A percentile compares a stretch with the other conserved stretches of the same genome.
Evolutionary conservation across 75 land plant genomes (phyloP).

Genomic region (Gnetum montanum): DNA sequence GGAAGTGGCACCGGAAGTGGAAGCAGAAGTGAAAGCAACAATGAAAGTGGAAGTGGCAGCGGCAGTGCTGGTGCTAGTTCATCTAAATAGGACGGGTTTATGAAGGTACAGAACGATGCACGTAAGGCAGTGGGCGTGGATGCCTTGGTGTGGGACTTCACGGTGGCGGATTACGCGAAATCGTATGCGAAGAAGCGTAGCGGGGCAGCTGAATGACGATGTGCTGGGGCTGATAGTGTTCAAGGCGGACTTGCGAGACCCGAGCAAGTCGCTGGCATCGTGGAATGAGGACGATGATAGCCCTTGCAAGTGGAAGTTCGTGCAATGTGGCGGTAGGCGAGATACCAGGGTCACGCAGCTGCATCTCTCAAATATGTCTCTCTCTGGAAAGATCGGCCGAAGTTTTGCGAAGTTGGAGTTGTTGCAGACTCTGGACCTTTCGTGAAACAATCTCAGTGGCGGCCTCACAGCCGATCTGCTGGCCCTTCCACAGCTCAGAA

Average conservation of each 20-base stretch:
- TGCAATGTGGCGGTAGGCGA: constrained; percentile 41
- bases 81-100: too few relatives aligned
- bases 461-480: constrained; percentile 27
- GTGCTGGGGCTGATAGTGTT: constrained; percentile 79
- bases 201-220: constrained; percentile 79
- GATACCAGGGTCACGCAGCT: constrained; percentile 49
- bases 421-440: constrained; percentile 42
- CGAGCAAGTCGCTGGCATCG: constrained; percentile 32
- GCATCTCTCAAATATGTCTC: constrained; percentile 41
- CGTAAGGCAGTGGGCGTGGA: too few relatives aligned
- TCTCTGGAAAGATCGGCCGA: constrained; percentile 65
- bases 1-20: too few relatives aligned
- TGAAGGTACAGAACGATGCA: too few relatives aligned
- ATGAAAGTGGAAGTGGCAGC: too few relatives aligned
- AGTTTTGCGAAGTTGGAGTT: constrained; percentile 54
- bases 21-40: too few relatives aligned
- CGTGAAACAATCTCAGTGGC: constrained; percentile 58
- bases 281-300: constrained; percentile 77
- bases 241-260: constrained; percentile 75
- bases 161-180: too few relatives aligned
- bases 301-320: constrained; percentile 74
- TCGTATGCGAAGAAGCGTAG: constrained; percentile 12
- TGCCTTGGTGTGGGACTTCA: too few relatives aligned
- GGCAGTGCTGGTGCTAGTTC: too few relatives aligned
- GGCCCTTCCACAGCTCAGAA: constrained; percentile 20